Evolutionary conservation across 1,284 basidiomycete species (phyloP).

Genomic region (Heterobasidion occidentale): DNA sequence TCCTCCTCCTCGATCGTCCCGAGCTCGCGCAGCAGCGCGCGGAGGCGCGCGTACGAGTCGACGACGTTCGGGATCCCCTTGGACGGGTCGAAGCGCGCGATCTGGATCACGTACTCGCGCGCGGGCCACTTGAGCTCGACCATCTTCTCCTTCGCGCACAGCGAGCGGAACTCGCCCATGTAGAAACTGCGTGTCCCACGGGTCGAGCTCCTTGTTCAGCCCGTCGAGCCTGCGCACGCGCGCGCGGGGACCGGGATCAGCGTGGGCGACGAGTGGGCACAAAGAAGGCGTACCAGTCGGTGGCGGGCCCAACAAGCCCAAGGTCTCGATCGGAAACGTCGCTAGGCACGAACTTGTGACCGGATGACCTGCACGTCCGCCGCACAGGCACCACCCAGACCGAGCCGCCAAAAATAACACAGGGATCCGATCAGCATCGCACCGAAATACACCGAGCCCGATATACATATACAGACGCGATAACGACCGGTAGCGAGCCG

Average conservation of each 20-base stretch:
- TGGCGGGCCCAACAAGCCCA: slow-evolving; percentile 68
- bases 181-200: slow-evolving; percentile 75
- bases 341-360: slow-evolving; percentile 84
- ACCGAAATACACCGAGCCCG: too few species aligned
- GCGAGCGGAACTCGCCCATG: slow-evolving; percentile 74
- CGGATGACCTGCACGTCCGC: slow-evolving; percentile 56
- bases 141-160: slow-evolving; percentile 74
- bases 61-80: slow-evolving; percentile 77
- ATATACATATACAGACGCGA: too few species aligned
- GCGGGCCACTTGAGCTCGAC: slow-evolving; percentile 69
- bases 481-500: not conserved
- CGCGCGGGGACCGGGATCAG: slow-evolving; percentile 1
- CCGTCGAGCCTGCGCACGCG: slow-evolving; percentile 66
- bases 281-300: slow-evolving; percentile 55
- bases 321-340: slow-evolving; percentile 68
- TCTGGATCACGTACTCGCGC: slow-evolving; percentile 77
- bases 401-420: too few species aligned
- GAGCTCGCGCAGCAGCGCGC: slow-evolving; percentile 46
- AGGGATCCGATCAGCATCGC: too few species aligned
- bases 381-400: too few species aligned
- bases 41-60: slow-evolving; percentile 76
- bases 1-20: slow-evolving; percentile 42
- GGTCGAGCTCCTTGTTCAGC: slow-evolving; percentile 72
- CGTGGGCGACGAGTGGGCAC: not conserved
- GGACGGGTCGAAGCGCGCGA: slow-evolving; percentile 77